These are phyloP conservation scores for Kappamyces sp. DNA, from an alignment of 192 early-diverging fungal species.

Conservation along the genomic window DNA sequence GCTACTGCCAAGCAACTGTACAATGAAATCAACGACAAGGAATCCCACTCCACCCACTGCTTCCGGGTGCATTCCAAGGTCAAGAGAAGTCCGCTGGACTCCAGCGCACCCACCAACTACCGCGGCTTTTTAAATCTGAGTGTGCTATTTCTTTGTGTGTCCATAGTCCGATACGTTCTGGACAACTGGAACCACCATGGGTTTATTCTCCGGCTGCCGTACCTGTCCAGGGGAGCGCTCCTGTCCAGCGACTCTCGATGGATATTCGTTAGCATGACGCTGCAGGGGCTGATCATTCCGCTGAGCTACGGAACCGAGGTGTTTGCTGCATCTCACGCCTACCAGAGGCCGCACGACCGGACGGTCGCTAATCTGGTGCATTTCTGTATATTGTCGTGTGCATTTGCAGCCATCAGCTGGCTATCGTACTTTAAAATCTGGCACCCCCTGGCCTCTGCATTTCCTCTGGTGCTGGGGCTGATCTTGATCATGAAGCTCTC, in stretches of 20 bases:
- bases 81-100: no score
- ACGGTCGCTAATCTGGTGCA: slow-evolving; percentile 6
- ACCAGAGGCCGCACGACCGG: slow-evolving; percentile 6
- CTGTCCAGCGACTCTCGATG: slow-evolving; percentile 13
- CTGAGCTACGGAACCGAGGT: slow-evolving; percentile 59
- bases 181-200: slow-evolving; percentile 90
- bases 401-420: slow-evolving; percentile 15
- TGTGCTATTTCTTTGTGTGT: slow-evolving; percentile 73
- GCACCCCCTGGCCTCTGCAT: slow-evolving; percentile 21
- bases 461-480: slow-evolving; percentile 35
- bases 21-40: no score
- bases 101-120: slow-evolving; percentile 44
- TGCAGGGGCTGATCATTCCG: slow-evolving; percentile 38
- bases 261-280: slow-evolving; percentile 14
- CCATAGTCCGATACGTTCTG: slow-evolving; percentile 75
- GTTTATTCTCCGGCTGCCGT: slow-evolving; percentile 67
- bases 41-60: no score
- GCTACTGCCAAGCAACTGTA: no score
- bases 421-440: slow-evolving; percentile 24
- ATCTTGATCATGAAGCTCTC: slow-evolving; percentile 78
- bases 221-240: slow-evolving; percentile 29
- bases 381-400: background rate
- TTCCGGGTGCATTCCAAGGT: no score
- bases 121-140: slow-evolving; percentile 76
- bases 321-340: slow-evolving; percentile 24